Base-by-base conservation (phyloP, 2,329 filamentous ascomycete genomes). In the Pestalotiopsis sp. region DNA sequence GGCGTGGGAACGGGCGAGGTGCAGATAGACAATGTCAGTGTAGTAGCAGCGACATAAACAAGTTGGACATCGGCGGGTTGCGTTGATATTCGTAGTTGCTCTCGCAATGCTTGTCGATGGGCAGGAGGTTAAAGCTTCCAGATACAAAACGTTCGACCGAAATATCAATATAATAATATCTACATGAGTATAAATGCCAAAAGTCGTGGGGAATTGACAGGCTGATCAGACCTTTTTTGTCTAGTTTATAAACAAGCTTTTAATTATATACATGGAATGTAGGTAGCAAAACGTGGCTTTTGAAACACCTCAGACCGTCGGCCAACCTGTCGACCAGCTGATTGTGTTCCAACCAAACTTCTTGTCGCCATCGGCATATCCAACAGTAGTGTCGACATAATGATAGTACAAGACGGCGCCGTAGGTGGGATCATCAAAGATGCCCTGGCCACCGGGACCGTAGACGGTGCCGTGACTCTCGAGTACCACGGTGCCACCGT, bases 341-440 rank as follows among this genome's bases (percentile, higher is more conserved):
- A 87, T 81, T 65, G 77, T 82, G 72, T 87, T 87, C 80, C 85
- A 83, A 27, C 85, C 85, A 68, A 87, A 86, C 65, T 78, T 78
- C 77, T 86, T 87, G 71, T 86, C 79, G 4, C 74, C 76, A 69
- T 82, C 80, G 3, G 73, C 73, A 70, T 74, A 77, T 9, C 78
- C 77, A 41, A 79, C 76, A 17, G 72, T 76, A 2, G 74, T 80
- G 67, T 81, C 75, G 59, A 80, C 80, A 71, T 90, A 90, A 72
- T 91, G 88, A 73, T 91, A 91, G 76, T 91, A 91, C 7, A 91
- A 79, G 7, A 91, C 82, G 5, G 85, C 82, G 1, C 88, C 88
- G 11, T 81, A 72, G 0, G 68, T 78, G 0, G 80, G 75, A 69
- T 90, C 88, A 1, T 80, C 80, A 70, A 86, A 85, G 1, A 90